phyloP scores from a whole-genome alignment of 495 filamentous ascomycete species.

The Tuber magnatum region DNA sequence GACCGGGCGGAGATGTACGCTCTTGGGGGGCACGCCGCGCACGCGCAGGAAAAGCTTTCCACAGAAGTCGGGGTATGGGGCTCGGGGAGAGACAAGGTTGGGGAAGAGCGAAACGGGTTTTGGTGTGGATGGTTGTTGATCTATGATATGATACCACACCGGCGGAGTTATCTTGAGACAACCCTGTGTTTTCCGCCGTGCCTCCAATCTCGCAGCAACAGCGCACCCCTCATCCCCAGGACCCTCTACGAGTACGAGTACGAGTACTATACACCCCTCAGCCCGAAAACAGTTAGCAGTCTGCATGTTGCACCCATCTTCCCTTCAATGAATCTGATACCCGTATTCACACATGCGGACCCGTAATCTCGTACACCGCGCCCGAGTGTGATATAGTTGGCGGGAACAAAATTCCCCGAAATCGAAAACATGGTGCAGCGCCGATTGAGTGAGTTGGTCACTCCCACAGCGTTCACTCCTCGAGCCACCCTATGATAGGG shows the following conservation, averaged over 20 bases:
- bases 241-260: too few species aligned
- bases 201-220: background rate
- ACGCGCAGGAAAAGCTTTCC: slow-evolving; percentile 25
- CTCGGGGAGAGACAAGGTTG: background rate
- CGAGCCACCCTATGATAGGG: background rate
- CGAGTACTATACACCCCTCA: background rate
- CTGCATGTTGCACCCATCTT: background rate
- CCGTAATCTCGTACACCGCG: background rate
- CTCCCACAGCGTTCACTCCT: background rate
- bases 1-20: slow-evolving; percentile 11
- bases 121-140: background rate
- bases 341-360: background rate
- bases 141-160: too few species aligned
- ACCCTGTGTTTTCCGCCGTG: background rate
- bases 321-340: background rate
- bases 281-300: background rate
- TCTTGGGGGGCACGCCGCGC: slow-evolving; percentile 23
- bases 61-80: background rate
- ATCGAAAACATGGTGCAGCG: background rate
- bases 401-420: background rate
- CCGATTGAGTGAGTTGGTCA: background rate
- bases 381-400: background rate
- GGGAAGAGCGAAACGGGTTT: background rate
- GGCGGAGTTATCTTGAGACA: too few species aligned
- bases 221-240: background rate